Conservation (phyloP, 345 rosid species). For the Rubroshorea leprosula region DNA sequence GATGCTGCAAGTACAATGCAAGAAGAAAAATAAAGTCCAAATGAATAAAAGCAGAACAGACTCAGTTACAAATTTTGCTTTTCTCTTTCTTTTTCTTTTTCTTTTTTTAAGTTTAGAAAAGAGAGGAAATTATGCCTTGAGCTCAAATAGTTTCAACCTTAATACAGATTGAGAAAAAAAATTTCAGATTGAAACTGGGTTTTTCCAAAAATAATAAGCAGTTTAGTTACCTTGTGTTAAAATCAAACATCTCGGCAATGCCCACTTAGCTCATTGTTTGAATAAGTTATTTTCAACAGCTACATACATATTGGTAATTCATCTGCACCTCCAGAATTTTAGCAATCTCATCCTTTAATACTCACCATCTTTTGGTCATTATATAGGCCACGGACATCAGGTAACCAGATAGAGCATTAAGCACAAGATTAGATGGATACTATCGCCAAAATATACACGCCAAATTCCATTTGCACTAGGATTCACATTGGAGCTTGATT, state of each 20-base stretch:
- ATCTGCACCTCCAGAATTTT: not conserved
- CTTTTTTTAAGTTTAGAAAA: not conserved
- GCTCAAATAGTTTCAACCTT: not conserved
- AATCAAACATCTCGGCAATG: not conserved
- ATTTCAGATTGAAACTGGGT: not conserved
- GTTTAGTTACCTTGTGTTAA: not conserved
- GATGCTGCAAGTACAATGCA: not conserved
- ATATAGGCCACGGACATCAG: no score
- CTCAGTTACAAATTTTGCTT: not conserved
- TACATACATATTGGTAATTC: not conserved
- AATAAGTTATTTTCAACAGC: not conserved
- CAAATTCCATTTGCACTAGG: not conserved
- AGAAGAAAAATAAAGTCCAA: not conserved
- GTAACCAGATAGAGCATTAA: not conserved
- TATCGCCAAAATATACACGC: not conserved
- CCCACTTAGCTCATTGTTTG: not conserved
- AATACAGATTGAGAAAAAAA: not conserved
- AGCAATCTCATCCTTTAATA: not conserved
- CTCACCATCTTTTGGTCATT: no score
- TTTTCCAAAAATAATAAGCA: not conserved
- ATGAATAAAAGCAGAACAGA: not conserved
- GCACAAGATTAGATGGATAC: not conserved
- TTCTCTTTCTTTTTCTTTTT: no score
- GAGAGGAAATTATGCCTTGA: not conserved
- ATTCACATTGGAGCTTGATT: not conserved